These are phyloP conservation scores for Dentipellis sp. DNA, from an alignment of 768 basidiomycete species.

Conservation along the genomic window DNA sequence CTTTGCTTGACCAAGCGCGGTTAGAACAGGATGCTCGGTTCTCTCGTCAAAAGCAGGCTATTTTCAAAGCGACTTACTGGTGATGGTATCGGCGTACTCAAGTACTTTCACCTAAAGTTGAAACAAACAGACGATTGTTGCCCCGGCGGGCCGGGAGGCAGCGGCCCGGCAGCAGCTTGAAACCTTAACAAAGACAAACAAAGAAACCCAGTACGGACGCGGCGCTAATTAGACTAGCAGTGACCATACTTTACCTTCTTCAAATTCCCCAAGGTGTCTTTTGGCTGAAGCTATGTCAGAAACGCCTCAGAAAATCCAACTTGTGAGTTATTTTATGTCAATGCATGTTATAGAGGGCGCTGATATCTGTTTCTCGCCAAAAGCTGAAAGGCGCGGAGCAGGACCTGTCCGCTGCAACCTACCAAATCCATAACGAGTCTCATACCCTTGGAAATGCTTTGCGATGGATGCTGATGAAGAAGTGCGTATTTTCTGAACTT, in stretches of 20 bases:
- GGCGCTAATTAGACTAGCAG: not conserved
- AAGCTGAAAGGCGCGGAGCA: constrained; percentile 79
- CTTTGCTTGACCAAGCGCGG: no score
- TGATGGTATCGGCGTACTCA: no score
- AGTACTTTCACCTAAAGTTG: no score
- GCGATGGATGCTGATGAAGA: constrained; percentile 99
- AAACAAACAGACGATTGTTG: no score
- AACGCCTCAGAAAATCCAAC: constrained; percentile 6
- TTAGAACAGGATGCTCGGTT: no score
- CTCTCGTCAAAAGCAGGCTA: no score
- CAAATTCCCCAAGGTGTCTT: no score
- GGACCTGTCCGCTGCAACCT: constrained; percentile 85
- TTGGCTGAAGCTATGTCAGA: constrained; percentile 6
- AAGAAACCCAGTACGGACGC: not conserved
- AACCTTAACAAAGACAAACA: not conserved
- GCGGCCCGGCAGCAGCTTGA: not conserved
- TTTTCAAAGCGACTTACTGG: no score
- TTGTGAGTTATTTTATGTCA: constrained; percentile 4
- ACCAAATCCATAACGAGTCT: constrained; percentile 85
- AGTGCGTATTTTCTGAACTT: constrained; percentile 37
- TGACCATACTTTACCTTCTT: no score
- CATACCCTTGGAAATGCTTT: constrained; percentile 95
- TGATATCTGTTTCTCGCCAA: not conserved
- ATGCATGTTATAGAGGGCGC: not conserved
- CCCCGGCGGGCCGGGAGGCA: no score